Evolutionary conservation across 805 yeast species (phyloP).

Genomic region (Wickerhamiella sorbophila): DNA sequence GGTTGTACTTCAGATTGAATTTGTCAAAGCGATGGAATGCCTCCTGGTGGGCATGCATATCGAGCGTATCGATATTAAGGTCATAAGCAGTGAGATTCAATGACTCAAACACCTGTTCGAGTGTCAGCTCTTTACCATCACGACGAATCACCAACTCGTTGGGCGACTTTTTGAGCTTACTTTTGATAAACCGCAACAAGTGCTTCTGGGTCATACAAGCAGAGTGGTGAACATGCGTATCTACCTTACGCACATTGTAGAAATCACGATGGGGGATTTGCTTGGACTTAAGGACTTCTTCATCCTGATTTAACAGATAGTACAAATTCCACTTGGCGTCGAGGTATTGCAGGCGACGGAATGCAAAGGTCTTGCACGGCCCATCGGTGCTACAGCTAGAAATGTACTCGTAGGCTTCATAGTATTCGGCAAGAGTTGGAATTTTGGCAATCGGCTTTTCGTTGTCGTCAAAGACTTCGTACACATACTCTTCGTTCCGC

Average conservation of each 20-base stretch:
- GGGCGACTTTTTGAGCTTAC: slow-evolving; percentile 75
- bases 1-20: slow-evolving; percentile 92
- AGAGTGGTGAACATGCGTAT: slow-evolving; percentile 96
- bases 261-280: slow-evolving; percentile 94
- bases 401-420: slow-evolving; percentile 63
- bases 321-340: slow-evolving; percentile 97
- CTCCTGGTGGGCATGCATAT: slow-evolving; percentile 98
- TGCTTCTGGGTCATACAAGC: slow-evolving; percentile 99
- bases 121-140: slow-evolving; percentile 76
- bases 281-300: slow-evolving; percentile 81
- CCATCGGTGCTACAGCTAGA: slow-evolving; percentile 78
- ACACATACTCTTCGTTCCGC: slow-evolving; percentile 53
- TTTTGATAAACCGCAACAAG: slow-evolving; percentile 81
- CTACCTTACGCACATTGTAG: slow-evolving; percentile 91
- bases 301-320: slow-evolving; percentile 75
- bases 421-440: slow-evolving; percentile 79
- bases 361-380: slow-evolving; percentile 92
- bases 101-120: slow-evolving; percentile 83
- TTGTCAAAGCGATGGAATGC: slow-evolving; percentile 97
- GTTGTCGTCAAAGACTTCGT: slow-evolving; percentile 37
- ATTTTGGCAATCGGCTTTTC: slow-evolving; percentile 31
- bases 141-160: slow-evolving; percentile 85
- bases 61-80: slow-evolving; percentile 87
- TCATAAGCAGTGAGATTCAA: slow-evolving; percentile 87
- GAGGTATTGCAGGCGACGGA: slow-evolving; percentile 77